These are phyloP conservation scores for Metschnikowia corniflorae DNA, from an alignment of 805 yeast genomes.

Conservation along the genomic window DNA sequence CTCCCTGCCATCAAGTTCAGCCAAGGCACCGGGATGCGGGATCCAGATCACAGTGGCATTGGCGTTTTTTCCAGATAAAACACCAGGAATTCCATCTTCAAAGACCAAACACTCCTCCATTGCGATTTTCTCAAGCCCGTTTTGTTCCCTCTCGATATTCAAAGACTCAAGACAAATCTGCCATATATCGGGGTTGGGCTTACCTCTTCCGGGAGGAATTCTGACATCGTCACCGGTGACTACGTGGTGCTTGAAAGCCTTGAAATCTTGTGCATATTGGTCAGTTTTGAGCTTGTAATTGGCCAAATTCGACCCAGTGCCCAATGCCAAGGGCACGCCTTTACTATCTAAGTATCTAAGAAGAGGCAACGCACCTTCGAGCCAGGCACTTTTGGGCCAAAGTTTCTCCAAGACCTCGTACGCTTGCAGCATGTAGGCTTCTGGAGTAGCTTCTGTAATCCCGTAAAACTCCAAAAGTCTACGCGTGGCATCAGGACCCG, in stretches of 20 bases:
- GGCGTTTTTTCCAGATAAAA: conserved; percentile 75
- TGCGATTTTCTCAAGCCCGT: conserved; percentile 45
- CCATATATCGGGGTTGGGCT: conserved; percentile 95
- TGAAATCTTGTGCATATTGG: conserved; percentile 62
- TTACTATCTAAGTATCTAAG: conserved; percentile 48
- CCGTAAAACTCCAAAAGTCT: conserved; percentile 61
- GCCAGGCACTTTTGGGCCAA: conserved; percentile 64
- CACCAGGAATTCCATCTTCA: conserved; percentile 96
- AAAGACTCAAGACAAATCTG: conserved; percentile 68
- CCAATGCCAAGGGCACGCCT: conserved; percentile 78
- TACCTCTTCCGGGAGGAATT: conserved; percentile 82
- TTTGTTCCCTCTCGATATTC: conserved; percentile 48
- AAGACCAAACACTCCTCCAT: conserved; percentile 84
- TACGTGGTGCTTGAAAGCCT: conserved; percentile 57
- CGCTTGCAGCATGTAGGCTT: conserved; percentile 55
- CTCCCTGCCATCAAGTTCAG: conserved; percentile 50
- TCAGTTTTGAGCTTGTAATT: conserved; percentile 71
- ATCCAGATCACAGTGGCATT: conserved; percentile 92
- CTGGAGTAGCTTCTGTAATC: conserved; percentile 52
- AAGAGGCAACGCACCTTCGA: conserved; percentile 85
- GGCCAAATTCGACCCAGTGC: conserved; percentile 70
- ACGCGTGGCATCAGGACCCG: conserved; percentile 72
- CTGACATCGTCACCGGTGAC: conserved; percentile 89
- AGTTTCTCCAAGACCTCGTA: conserved; percentile 49
- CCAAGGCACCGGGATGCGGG: conserved; percentile 74